Evolutionary conservation across 2,329 filamentous ascomycete genomes (phyloP), one percentile per base, ranked within the genome.

Genomic region (Xylariaceae sp.): DNA sequence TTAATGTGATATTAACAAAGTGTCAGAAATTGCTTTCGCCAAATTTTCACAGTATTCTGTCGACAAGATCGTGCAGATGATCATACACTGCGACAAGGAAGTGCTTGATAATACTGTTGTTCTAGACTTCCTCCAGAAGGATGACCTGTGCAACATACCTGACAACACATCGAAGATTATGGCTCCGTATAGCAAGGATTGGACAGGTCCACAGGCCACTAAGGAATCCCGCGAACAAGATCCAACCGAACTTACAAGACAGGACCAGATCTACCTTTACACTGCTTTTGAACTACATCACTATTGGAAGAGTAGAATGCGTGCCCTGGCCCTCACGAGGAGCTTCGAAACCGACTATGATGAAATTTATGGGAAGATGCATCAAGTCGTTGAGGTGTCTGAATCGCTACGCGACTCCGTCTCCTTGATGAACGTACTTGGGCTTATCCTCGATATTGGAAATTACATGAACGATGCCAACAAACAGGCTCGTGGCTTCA

Each of bases 381-480:
- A 85, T 54, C 83, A 93, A 50, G 82, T 98, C n/a, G 86, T 94
- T 27, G 73, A 74, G 22, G 90, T 95, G 7, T 92, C 91, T 4
- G 92, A 97, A 69, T 87, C 89, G 8, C 72, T 98, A 44, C 82
- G 92, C 38, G 90, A 95, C 63, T 96, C 91, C 1, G 89, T 95
- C 21, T 86, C 89, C 21, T 72, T 98, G 59, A 95, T 97, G 85
- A 96, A 95, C 55, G 90, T 98, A 37, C 80, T 98, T 45, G 91
- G 92, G 48, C 77, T 97, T 51, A 98, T 98, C 67, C 74, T 98
- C 59, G 92, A 96, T 66, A 95, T 98, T 62, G 93, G 93, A 67
- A 98, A 98, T 68, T 98, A 95, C 76, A 98, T 98, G 93, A 98
- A 98, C 74, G 93, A 97, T 64, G 86, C 91, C 44, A 97, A 96